Percentiles rank a stretch among this genome's conserved stretches.
Evolutionary conservation across 192 early-diverging fungal species (phyloP).

Genomic region (Gamsiella multidivaricata): DNA sequence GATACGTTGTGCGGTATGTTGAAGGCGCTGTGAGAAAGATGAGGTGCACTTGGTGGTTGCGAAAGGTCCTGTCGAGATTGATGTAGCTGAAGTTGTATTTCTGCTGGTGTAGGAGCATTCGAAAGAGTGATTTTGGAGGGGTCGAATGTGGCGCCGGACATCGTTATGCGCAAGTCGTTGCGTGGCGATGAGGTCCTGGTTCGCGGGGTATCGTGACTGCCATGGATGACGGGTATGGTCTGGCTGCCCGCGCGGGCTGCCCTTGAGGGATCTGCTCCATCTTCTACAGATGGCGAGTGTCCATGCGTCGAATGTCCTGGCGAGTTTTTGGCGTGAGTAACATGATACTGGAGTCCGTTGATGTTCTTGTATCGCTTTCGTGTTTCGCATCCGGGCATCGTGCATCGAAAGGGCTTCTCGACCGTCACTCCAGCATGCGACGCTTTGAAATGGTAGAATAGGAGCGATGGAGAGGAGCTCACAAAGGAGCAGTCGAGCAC

Average conservation of each 20-base stretch:
- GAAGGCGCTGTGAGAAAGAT: constrained; percentile 23
- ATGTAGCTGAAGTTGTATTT: constrained; percentile 40
- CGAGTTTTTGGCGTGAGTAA: constrained; percentile 68
- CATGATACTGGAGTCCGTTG: constrained; percentile 84
- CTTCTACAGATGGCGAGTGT: not conserved
- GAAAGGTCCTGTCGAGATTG: constrained; percentile 21
- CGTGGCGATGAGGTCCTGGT: constrained; percentile 5
- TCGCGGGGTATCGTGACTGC: constrained; percentile 7
- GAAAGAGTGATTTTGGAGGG: constrained; percentile 25
- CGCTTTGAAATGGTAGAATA: constrained; percentile 49
- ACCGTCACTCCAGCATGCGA: constrained; percentile 28
- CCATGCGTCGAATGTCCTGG: constrained; percentile 7
- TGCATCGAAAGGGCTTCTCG: constrained; percentile 83
- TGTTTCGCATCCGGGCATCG: constrained; percentile 78
- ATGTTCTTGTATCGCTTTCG: constrained; percentile 83
- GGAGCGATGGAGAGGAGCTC: constrained; percentile 45
- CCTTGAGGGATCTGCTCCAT: not conserved
- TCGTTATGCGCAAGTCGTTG: constrained; percentile 4
- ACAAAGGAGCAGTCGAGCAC: constrained; percentile 35
- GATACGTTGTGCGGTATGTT: constrained; percentile 19
- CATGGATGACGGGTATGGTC: not conserved
- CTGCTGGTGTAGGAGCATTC: constrained; percentile 32
- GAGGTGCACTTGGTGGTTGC: constrained; percentile 2
- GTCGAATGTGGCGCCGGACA: constrained; percentile 19
- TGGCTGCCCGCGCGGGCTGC: not conserved